Evolutionary conservation across 305 asterid species (phyloP), one percentile per base, ranked within the genome.

Genomic region (Fraxinus dipetala): DNA sequence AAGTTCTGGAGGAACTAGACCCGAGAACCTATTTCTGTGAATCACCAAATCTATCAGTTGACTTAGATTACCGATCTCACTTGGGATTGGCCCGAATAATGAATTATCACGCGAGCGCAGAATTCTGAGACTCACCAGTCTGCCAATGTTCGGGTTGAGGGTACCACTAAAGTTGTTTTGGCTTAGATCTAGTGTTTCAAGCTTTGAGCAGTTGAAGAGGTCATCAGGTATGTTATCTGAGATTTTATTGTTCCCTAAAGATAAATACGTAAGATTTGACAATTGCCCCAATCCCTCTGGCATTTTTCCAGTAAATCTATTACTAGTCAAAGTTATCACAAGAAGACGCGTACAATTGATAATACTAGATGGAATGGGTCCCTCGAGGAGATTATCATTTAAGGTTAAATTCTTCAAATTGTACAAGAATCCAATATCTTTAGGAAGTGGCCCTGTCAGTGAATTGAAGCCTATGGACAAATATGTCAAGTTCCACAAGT

Each of bases 391-490:
- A 76, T 95, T 93, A 22, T 80, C 38, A 9, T 79, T 84, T 18
- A 86, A 86, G 11, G 93, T 90, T 16, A 95, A 80, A 82, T 93
- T 95, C 89, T 65, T 91, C 81, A 95, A 89, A 70, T 93, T 92
- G 76, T 79, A 34, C 18, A 95, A 76, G 56, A 85, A 79, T 26
- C 98, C 98, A 16, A 92, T 85, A 76, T 90, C 85, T 1, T 72
- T 34, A 16, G 98, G 98, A 79, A 95, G 86, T 45, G 92, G 75
- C 6, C 98, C 98, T 5, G 90, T 51, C 54, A 93, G 69, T 3
- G 90, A 90, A 84, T 95, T 95, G 87, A 85, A 87, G 80, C 95
- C 79, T 38, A 95, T 28, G 36, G 98, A 88, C 83, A 93, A 81
- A 87, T 91, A 91, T 11, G 95, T 74, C 35, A 93, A 85, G 87